phyloP scores from a whole-genome alignment of 345 rosid genomes.

The Ceriops decandra region DNA sequence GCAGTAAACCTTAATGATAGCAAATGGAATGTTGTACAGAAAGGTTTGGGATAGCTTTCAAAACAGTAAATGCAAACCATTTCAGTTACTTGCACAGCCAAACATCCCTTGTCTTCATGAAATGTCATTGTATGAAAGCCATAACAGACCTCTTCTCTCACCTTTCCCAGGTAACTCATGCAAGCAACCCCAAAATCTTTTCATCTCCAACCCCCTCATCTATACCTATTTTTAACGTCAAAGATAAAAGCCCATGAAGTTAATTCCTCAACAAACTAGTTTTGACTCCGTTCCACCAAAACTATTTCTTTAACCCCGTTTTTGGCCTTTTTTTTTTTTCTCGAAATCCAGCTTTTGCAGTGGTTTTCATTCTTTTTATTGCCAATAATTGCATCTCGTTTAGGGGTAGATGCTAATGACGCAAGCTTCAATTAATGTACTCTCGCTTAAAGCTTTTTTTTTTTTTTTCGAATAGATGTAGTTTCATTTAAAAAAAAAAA shows the following conservation, averaged over 20 bases:
- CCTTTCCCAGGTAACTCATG: constrained; percentile 17
- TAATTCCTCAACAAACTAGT: constrained; percentile 25
- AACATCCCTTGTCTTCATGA: constrained; percentile 23
- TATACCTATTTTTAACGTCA: constrained; percentile 15
- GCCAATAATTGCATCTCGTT: constrained; percentile 23
- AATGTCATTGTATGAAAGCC: constrained; percentile 30
- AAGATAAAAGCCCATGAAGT: constrained; percentile 9
- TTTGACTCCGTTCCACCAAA: constrained; percentile 16
- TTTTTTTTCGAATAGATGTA: not conserved
- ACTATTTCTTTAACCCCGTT: constrained; percentile 9
- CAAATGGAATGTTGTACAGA: not conserved
- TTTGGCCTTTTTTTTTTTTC: not conserved
- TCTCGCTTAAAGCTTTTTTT: not conserved
- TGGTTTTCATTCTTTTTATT: not conserved
- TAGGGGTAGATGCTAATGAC: constrained; percentile 27
- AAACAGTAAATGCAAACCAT: constrained; percentile 30
- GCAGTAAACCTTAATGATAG: too few species aligned
- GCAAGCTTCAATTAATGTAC: constrained; percentile 15
- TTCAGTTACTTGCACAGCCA: constrained; percentile 33
- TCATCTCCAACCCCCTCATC: not conserved
- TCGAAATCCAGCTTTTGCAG: not conserved
- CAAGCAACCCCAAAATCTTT: constrained; percentile 19
- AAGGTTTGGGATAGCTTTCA: constrained; percentile 40
- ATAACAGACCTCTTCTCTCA: constrained; percentile 12
- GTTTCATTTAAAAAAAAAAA: too few species aligned